Conservation (phyloP, 176 grass and related monocot genomes). For the Aegilops speltoides region DNA sequence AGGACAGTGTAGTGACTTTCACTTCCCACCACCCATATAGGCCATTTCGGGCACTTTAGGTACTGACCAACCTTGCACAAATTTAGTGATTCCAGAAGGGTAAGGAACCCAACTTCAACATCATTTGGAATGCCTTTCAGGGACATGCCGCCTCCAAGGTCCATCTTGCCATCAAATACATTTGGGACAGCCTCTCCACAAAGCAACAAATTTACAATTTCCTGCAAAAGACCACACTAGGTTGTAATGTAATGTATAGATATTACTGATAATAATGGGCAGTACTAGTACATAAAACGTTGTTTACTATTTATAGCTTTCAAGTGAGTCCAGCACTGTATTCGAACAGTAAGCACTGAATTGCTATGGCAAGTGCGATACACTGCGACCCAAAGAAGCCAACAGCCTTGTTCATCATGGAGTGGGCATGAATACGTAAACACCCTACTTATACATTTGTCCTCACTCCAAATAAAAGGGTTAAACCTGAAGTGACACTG, state of each 20-base stretch:
- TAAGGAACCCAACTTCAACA: slow-evolving; percentile 93
- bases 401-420: background rate
- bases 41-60: slow-evolving; percentile 90
- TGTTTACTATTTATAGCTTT: background rate
- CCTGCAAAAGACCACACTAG: slow-evolving; percentile 49
- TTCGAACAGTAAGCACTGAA: slow-evolving; percentile 11
- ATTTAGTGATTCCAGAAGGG: slow-evolving; percentile 93
- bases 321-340: background rate
- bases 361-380: background rate
- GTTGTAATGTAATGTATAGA: background rate
- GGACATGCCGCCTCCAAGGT: slow-evolving; percentile 95
- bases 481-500: background rate
- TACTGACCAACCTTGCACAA: slow-evolving; percentile 94
- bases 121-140: slow-evolving; percentile 81
- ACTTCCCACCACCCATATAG: slow-evolving; percentile 99
- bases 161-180: slow-evolving; percentile 99
- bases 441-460: background rate
- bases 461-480: background rate
- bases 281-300: background rate
- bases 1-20: slow-evolving; percentile 99
- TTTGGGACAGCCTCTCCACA: slow-evolving; percentile 97
- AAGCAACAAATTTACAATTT: slow-evolving; percentile 99
- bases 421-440: background rate
- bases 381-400: background rate
- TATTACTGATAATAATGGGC: background rate